Percentiles rank a stretch among this genome's conserved stretches.
Conservation (phyloP, 306 rosid genomes). For the Oemleria cerasiformis region DNA sequence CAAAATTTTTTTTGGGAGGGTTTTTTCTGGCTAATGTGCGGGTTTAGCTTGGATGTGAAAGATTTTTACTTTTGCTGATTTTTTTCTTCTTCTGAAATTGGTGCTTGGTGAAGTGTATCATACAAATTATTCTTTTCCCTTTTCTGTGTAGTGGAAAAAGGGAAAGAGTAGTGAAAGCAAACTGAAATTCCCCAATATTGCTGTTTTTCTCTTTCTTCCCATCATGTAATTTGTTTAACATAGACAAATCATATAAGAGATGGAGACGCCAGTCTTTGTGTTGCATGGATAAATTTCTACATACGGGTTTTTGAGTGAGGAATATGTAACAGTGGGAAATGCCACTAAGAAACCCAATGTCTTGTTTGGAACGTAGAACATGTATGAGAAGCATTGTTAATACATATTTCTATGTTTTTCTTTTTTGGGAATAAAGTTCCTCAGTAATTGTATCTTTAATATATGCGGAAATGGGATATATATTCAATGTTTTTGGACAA, state of each 20-base stretch:
- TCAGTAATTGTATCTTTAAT: background rate
- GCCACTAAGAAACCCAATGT: background rate
- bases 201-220: background rate
- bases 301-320: background rate
- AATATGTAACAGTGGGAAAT: background rate
- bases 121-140: background rate
- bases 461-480: background rate
- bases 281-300: background rate
- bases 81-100: background rate
- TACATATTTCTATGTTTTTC: background rate
- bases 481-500: background rate
- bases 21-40: background rate
- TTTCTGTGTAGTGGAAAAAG: background rate
- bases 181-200: background rate
- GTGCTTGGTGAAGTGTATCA: background rate
- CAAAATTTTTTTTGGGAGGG: background rate
- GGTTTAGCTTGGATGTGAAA: background rate
- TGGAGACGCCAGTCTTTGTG: background rate
- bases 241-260: background rate
- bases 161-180: background rate
- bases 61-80: background rate
- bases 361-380: background rate
- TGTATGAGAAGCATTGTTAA: background rate
- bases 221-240: constrained; percentile 1
- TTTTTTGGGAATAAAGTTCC: background rate